A percentile compares a stretch with the other conserved stretches of the same genome.
Conservation (phyloP, 441 rosid species). For the Populus trichocarpa region DNA sequence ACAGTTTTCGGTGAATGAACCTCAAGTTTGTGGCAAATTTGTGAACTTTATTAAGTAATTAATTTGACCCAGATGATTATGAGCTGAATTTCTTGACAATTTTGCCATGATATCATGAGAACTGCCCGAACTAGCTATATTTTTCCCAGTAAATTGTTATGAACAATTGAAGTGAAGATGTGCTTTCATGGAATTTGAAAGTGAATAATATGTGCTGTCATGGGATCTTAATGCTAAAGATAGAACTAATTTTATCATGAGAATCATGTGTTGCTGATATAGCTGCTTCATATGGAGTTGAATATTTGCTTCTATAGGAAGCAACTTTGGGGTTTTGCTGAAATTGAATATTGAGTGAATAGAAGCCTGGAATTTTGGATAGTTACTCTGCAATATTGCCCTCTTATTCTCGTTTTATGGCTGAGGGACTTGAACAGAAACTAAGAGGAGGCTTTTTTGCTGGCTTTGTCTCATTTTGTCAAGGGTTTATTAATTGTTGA, state of each 20-base stretch:
- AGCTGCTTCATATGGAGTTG: not conserved
- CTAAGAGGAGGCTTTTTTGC: not conserved
- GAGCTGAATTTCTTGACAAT: not conserved
- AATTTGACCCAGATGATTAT: not conserved
- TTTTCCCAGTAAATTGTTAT: not conserved
- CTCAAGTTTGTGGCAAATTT: not conserved
- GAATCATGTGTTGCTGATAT: conserved; percentile 1
- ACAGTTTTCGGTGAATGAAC: conserved; percentile 1
- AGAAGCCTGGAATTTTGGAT: not conserved
- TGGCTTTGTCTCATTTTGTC: not conserved
- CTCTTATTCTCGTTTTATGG: not conserved
- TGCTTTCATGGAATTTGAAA: not conserved
- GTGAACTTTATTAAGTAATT: conserved; percentile 17
- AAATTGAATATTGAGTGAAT: not conserved
- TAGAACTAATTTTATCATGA: not conserved
- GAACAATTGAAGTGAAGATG: not conserved
- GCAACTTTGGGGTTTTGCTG: not conserved
- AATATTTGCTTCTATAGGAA: not conserved
- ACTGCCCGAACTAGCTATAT: not conserved
- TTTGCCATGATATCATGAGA: conserved; percentile 1
- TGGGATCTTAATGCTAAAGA: not conserved
- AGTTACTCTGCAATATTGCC: not conserved
- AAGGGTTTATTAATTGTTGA: not conserved
- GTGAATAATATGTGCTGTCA: not conserved
- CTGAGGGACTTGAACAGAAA: not conserved